A percentile compares a stretch with the other conserved stretches of the same genome.
phyloP scores from a whole-genome alignment of 768 basidiomycete species.

The Rhodotorula paludigena region DNA sequence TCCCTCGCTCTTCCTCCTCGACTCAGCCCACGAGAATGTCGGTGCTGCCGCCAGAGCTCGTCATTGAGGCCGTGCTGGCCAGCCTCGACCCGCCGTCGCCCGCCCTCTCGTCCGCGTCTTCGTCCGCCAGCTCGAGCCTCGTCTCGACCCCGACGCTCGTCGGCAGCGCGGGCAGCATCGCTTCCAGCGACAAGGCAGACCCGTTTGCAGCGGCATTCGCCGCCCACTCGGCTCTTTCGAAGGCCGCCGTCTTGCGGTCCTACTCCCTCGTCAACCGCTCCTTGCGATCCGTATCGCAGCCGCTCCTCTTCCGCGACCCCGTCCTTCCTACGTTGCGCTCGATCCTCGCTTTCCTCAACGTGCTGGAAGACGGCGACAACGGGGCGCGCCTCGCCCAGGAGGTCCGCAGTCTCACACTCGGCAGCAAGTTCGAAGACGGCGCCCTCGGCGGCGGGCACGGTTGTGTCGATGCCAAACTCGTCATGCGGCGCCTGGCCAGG shows the following conservation, averaged over 20 bases:
- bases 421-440: not conserved
- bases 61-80: not conserved
- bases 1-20: not conserved
- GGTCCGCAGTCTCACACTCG: not conserved
- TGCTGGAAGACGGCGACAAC: not conserved
- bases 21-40: not conserved
- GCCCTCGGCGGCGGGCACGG: not conserved
- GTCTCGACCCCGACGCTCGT: not conserved
- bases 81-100: not conserved
- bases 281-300: conserved; percentile 3
- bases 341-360: not conserved
- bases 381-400: not conserved
- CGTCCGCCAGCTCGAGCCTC: not conserved
- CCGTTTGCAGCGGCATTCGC: too few species aligned
- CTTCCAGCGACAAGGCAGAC: not conserved
- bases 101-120: not conserved
- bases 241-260: not conserved
- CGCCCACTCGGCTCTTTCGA: too few species aligned
- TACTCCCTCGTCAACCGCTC: not conserved
- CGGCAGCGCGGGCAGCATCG: too few species aligned
- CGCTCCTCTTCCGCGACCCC: not conserved
- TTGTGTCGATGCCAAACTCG: not conserved
- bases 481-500: not conserved
- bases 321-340: not conserved
- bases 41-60: not conserved